phyloP scores from a whole-genome alignment of 2,329 filamentous ascomycete species.

The Ramularia collo-cygni region DNA sequence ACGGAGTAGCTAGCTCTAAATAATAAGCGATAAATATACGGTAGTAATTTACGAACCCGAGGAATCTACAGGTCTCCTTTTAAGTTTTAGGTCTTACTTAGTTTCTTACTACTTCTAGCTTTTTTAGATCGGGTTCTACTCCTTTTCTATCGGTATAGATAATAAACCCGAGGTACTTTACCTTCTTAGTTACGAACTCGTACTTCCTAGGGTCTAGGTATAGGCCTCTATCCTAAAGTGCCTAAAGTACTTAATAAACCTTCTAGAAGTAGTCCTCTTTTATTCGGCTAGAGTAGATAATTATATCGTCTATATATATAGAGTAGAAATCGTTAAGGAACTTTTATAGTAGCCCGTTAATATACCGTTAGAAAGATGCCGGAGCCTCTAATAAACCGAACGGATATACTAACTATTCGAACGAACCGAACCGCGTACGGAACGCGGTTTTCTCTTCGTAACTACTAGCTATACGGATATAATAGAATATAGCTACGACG shows the following conservation, averaged over 20 bases:
- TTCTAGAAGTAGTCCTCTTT: slow-evolving; percentile 21
- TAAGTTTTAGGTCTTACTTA: not conserved
- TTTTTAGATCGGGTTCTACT: slow-evolving; percentile 4
- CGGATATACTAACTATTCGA: slow-evolving; percentile 21
- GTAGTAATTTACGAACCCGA: not conserved
- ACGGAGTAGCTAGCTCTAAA: not conserved
- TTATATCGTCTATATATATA: slow-evolving; percentile 25
- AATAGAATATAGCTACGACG: slow-evolving; percentile 21
- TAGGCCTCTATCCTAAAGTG: slow-evolving; percentile 17
- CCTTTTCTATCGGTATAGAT: no score
- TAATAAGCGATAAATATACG: not conserved
- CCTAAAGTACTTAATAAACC: slow-evolving; percentile 21
- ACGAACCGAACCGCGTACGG: slow-evolving; percentile 17
- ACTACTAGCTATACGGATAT: slow-evolving; percentile 14
- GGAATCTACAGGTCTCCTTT: slow-evolving; percentile 1
- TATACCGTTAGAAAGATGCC: slow-evolving; percentile 20
- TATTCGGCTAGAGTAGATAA: slow-evolving; percentile 24
- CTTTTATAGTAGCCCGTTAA: slow-evolving; percentile 22
- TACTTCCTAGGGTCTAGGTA: slow-evolving; percentile 3
- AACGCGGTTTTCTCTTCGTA: slow-evolving; percentile 21
- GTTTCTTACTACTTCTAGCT: slow-evolving; percentile 1
- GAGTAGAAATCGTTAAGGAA: slow-evolving; percentile 20
- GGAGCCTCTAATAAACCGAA: slow-evolving; percentile 22
- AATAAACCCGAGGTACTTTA: slow-evolving; percentile 24
- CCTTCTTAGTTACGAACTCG: slow-evolving; percentile 18